Conservation (phyloP, 208 protist genomes). For the Crithidia sp. region DNA sequence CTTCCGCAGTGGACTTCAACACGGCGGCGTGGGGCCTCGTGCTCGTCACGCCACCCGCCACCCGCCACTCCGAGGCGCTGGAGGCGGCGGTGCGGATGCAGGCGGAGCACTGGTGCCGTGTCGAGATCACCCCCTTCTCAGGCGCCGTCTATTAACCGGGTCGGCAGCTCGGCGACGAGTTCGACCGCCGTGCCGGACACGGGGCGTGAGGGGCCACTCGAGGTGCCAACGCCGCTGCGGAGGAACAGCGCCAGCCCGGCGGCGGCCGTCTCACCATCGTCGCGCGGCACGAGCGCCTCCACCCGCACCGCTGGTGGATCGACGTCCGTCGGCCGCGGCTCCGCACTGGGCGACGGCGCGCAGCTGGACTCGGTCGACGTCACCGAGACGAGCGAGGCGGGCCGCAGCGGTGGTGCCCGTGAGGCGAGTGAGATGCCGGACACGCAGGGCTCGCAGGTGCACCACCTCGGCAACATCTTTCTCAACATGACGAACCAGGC, state of each 20-base stretch:
- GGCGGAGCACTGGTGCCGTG: constrained; percentile 23
- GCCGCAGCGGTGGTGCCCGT: neutral
- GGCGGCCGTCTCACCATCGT: neutral
- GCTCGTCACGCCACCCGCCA: constrained; percentile 18
- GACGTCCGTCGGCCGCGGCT: neutral
- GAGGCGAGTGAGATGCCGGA: neutral
- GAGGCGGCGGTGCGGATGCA: constrained; percentile 16
- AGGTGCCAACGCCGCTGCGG: neutral
- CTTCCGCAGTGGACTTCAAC: constrained; percentile 23
- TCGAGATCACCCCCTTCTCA: constrained; percentile 10
- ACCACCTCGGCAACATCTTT: constrained; percentile 21
- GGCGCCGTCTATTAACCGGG: neutral
- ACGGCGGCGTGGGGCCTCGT: constrained; percentile 28
- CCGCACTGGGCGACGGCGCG: neutral
- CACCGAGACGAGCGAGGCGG: neutral
- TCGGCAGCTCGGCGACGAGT: constrained; percentile 1
- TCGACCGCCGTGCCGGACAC: neutral
- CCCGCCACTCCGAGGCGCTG: neutral
- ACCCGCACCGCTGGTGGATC: constrained; percentile 1
- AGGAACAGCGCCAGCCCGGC: neutral
- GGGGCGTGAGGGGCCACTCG: neutral
- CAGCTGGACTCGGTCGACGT: constrained; percentile 5
- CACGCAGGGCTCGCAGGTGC: constrained; percentile 7
- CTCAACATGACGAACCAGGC: constrained; percentile 29
- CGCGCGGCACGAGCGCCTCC: neutral